Conservation (phyloP, 106 monocot genomes). For the Amphibolis antarctica region DNA sequence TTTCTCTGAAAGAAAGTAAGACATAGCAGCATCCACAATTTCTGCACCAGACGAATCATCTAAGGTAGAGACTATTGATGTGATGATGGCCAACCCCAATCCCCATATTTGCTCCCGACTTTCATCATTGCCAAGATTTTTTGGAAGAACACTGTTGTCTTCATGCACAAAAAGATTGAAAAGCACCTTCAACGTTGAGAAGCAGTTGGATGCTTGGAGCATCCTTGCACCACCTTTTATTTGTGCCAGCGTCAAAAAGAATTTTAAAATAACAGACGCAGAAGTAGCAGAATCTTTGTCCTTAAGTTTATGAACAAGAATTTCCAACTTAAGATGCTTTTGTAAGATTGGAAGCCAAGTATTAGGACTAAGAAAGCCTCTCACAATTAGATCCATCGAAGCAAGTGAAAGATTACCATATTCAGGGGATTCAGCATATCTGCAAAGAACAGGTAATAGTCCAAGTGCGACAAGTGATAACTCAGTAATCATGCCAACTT, state of each 20-base stretch:
- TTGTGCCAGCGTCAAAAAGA: slow-evolving; percentile 58
- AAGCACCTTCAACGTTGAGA: slow-evolving; percentile 41
- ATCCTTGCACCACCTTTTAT: slow-evolving; percentile 63
- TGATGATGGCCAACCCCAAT: slow-evolving; percentile 49
- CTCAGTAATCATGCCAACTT: slow-evolving; percentile 32
- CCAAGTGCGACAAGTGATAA: slow-evolving; percentile 33
- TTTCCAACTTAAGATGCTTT: slow-evolving; percentile 55
- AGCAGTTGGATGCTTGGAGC: slow-evolving; percentile 42
- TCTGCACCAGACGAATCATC: slow-evolving; percentile 40
- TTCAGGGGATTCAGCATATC: slow-evolving; percentile 38
- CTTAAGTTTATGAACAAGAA: slow-evolving; percentile 36
- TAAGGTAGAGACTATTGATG: slow-evolving; percentile 40
- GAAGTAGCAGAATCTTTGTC: slow-evolving; percentile 22
- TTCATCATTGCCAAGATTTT: slow-evolving; percentile 16
- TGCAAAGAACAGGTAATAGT: slow-evolving; percentile 68
- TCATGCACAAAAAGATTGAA: slow-evolving; percentile 27
- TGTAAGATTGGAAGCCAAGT: slow-evolving; percentile 65
- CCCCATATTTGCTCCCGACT: slow-evolving; percentile 26
- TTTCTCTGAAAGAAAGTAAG: slow-evolving; percentile 54
- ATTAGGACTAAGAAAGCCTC: slow-evolving; percentile 29
- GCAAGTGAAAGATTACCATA: slow-evolving; percentile 48
- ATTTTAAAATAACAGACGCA: slow-evolving; percentile 40
- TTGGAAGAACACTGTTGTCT: slow-evolving; percentile 6
- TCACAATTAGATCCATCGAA: slow-evolving; percentile 59
- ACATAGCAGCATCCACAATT: slow-evolving; percentile 36